A percentile compares a stretch with the other conserved stretches of the same genome.
Evolutionary conservation across 805 yeast genomes (phyloP).

Genomic region (Teunomyces tritomae): DNA sequence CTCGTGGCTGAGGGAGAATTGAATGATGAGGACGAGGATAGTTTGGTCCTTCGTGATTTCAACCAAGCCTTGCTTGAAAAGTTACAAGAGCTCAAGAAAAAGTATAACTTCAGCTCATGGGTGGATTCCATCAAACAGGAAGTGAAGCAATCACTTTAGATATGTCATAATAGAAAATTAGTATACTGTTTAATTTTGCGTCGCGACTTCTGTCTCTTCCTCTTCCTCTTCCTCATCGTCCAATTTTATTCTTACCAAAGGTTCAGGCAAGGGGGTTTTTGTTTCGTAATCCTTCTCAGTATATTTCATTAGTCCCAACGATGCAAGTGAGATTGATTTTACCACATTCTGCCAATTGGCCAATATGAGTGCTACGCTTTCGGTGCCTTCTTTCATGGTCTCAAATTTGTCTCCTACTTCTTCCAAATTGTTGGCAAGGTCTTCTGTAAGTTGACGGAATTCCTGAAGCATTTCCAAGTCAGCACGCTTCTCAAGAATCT

Average conservation of each 20-base stretch:
- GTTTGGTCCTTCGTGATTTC: background rate
- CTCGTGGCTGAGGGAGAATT: constrained; percentile 8
- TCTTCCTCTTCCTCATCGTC: constrained; percentile 46
- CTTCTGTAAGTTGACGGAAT: constrained; percentile 45
- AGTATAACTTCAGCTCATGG: constrained; percentile 14
- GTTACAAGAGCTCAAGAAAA: constrained; percentile 1
- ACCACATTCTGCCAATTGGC: constrained; percentile 65
- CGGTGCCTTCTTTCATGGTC: constrained; percentile 55
- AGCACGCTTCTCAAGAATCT: constrained; percentile 44
- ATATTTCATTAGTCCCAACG: constrained; percentile 47
- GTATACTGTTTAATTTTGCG: background rate
- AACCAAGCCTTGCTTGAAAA: constrained; percentile 2
- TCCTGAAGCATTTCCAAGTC: constrained; percentile 52
- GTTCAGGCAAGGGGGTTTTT: constrained; percentile 57
- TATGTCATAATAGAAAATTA: background rate
- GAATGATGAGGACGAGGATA: constrained; percentile 7
- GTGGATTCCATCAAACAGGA: constrained; percentile 22
- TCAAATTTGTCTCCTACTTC: constrained; percentile 48
- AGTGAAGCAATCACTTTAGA: constrained; percentile 6
- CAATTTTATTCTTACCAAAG: constrained; percentile 57
- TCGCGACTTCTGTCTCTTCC: constrained; percentile 12
- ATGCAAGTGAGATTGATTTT: constrained; percentile 59
- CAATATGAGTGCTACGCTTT: constrained; percentile 55
- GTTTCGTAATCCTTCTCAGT: constrained; percentile 41
- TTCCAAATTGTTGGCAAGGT: constrained; percentile 46